Evolutionary conservation across 495 filamentous ascomycete genomes (phyloP), one percentile per base, ranked within the genome.

Genomic region (Oidiodendron maius): DNA sequence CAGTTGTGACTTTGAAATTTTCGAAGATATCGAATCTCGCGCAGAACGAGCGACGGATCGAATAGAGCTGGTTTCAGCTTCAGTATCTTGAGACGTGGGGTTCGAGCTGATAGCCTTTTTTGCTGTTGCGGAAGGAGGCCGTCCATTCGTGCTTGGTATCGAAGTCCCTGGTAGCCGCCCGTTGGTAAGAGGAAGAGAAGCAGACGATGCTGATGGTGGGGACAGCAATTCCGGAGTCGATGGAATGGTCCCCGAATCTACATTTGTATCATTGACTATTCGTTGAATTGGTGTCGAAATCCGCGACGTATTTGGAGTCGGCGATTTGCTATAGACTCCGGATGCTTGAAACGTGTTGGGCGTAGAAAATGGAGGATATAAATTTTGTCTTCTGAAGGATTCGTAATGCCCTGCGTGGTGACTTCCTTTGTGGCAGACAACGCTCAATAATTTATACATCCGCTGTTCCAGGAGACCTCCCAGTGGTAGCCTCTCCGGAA

Each of bases 331-430:
- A 54, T 83, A 87, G 20, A 81, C 79, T 2, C 79, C 83, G 6
- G 81, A 82, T 5, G 76, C 69, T 38, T 83, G 81, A 64, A 91
- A 88, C 0, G 78, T 76, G 60, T 84, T 79, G 0, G 88, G 87
- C 0, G 89, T 96, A 0, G 89, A 87, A 56, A 80, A 96, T 0
- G 90, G 89, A 1, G 79, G 71, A 43, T 75, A 82, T 30, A 83
- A 61, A 48, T 82, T 81, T 63, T 96, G 95, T n/a, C 93, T 78
- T 23, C 93, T 78, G 66, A 97, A 97, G 1, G 90, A 88, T 62
- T 99, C 93, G 65, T 99, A 99, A 62, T 99, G 93, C 1, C 93
- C 93, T 50, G 88, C 95, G 56, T 95, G 82, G 66, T 99, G 93
- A 50, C 86, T 94, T 16, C 93, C 93, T 60, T 95, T 96, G 61